Percentiles rank a stretch among this genome's conserved stretches.
phyloP scores from a whole-genome alignment of 805 yeast species.

The Hanseniaspora vineae region DNA sequence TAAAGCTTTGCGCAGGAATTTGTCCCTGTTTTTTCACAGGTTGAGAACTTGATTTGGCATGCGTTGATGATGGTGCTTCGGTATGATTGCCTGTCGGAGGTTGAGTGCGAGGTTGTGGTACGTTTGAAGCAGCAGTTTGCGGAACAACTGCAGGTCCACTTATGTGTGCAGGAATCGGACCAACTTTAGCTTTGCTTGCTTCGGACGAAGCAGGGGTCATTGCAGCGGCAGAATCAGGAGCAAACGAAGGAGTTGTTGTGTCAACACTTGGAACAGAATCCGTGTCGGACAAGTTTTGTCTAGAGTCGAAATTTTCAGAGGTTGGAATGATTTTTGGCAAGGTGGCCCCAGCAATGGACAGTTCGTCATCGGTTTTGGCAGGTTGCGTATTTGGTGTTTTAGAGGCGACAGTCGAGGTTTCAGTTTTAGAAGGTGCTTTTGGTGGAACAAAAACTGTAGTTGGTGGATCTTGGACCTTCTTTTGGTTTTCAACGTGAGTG shows the following conservation, averaged over 20 bases:
- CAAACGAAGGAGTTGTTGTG: not conserved
- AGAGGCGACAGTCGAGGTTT: not conserved
- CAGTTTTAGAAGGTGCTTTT: not conserved
- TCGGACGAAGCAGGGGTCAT: not conserved
- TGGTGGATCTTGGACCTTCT: not conserved
- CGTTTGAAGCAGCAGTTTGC: not conserved
- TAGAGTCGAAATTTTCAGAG: conserved; percentile 16
- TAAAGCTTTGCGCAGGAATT: no score
- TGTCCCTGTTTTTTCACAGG: no score
- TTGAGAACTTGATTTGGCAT: no score
- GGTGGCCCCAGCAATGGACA: conserved; percentile 22
- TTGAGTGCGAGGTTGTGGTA: not conserved
- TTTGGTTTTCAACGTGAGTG: not conserved
- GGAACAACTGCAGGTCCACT: not conserved
- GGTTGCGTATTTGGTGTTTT: not conserved
- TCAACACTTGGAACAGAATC: not conserved
- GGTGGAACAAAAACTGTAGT: not conserved
- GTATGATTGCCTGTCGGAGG: no score
- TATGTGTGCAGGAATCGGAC: not conserved
- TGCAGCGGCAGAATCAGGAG: not conserved
- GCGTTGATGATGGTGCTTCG: no score
- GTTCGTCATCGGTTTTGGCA: not conserved
- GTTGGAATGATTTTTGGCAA: conserved; percentile 22
- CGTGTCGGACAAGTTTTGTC: conserved; percentile 3
- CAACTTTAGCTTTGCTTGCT: not conserved